Evolutionary conservation across 164 flowering plant species (phyloP), one percentile per base, ranked within the genome.

Genomic region (Piper betle): DNA sequence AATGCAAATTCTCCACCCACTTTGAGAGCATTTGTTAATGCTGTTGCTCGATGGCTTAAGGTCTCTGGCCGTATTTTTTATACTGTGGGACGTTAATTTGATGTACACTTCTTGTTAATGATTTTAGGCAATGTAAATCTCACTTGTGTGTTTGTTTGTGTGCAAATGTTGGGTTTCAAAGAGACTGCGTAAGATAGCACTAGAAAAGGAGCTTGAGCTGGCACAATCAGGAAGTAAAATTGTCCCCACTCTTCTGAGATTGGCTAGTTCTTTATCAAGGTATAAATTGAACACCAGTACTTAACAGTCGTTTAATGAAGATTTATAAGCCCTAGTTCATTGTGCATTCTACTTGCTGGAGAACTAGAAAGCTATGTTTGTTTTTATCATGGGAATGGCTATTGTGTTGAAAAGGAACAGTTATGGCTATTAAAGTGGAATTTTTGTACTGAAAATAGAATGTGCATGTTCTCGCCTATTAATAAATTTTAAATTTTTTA

Each of bases 1-100:
- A 62, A 65, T 52, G 60, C 55, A 52, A 61, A 66, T 60, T 64
- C 62, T 48, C 75, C 80, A 52, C 95, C 98, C 55, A 90, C 95
- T 1, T 59, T 88, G 67, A 85, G 77, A 74, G 99, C 99, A 37
- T 93, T 90, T 76, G 68, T 77, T 5, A 74, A 67, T 61, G 75
- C 86, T 50, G 85, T 79, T 62, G 82, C 87, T 54, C 55, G 75
- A n/a, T 89, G 96, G 88, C 84, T 90, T 42, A 72, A 76, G 83
- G 99, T 92, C 46, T 42, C 33, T 25, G 33, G 33, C 33, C 2
- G 33, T 25, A 25, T 25, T 25, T 25, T 25, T 25, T 25, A 25
- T 25, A 25, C 33, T 25, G 33, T 25, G 33, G 33, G 33, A 25
- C 2, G 33, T 25, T 25, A 25, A 25, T 25, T 25, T 25, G 33